Base-by-base conservation (phyloP, 1,284 basidiomycete genomes). In the Xanthoconium separans region DNA sequence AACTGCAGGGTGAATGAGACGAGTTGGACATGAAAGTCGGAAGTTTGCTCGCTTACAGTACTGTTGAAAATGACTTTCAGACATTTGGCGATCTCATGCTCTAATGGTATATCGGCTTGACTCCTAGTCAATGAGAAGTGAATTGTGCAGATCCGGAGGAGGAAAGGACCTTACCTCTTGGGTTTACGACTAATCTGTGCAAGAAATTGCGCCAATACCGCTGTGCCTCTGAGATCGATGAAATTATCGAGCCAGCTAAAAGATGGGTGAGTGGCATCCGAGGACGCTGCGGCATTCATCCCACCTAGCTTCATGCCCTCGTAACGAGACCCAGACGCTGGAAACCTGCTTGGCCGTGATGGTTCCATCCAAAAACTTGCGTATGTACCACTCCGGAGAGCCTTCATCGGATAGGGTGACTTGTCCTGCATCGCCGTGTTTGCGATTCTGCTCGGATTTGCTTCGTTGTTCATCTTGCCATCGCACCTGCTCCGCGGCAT, bases 11-110 rank as follows among this genome's bases (percentile, higher is more conserved):
- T 34, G 42, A 12, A 41, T 65, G 31, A 66, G 53, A 55, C 10
- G 4, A 30, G 42, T 22, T n/a, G 18, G 27, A 33, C 27, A 37
- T 8, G 27, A 20, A 42, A 44, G 6, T 1, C 3, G 37, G 34
- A 46, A 49, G 20, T 24, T 30, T 75, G 48, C 82, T 58, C 75
- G 48, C 82, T 58, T 63, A 91, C 90, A 58, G 79, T 76, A 61
- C 78, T 83, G 68, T 96, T 96, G 53, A 98, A 78, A 36, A 97
- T 89, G 36, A 85, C 85, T 64, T 87, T 89, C 57, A 98, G 75
- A 65, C 92, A 95, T 71, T 95, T 97, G 54, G 93, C 82, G 45
- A 95, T 79, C 73, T 98, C 95, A 54, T 93, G 87, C 71, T 98
- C 96, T 44, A 97, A 75, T 16, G 78, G 74, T 36, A 80, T 77